Conservation (phyloP, 2,329 filamentous ascomycete species). For the Nigrospora oryzae region DNA sequence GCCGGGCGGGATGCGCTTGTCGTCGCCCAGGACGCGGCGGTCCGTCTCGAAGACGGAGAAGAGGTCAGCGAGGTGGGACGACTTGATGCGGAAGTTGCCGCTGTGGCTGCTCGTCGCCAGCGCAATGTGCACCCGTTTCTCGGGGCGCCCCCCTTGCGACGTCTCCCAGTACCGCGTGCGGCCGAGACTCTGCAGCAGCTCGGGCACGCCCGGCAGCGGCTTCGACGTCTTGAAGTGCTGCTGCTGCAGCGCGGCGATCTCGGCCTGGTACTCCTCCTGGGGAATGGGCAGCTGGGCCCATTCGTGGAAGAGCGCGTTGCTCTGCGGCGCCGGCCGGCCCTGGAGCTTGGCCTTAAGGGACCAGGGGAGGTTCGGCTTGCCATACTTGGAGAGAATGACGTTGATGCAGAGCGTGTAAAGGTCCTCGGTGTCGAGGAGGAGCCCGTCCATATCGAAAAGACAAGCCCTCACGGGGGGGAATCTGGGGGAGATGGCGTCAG, state of each 20-base stretch:
- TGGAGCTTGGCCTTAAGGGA: constrained; percentile 82
- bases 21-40: constrained; percentile 80
- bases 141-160: constrained; percentile 12
- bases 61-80: constrained; percentile 47
- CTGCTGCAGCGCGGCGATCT: constrained; percentile 56
- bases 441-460: constrained; percentile 97
- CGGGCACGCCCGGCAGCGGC: constrained; percentile 69
- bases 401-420: constrained; percentile 80
- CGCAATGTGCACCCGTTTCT: constrained; percentile 61
- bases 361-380: constrained; percentile 75
- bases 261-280: constrained; percentile 53
- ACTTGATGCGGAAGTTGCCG: constrained; percentile 72
- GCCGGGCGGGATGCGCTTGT: constrained; percentile 65
- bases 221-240: constrained; percentile 65
- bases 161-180: constrained; percentile 42
- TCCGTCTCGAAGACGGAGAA: constrained; percentile 58
- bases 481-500: constrained; percentile 27
- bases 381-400: constrained; percentile 67
- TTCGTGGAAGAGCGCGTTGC: constrained; percentile 51
- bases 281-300: constrained; percentile 84
- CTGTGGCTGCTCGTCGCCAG: constrained; percentile 74
- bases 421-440: constrained; percentile 91
- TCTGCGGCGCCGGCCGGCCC: constrained; percentile 45
- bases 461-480: constrained; percentile 79
- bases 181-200: constrained; percentile 55